A percentile compares a stretch with the other conserved stretches of the same genome.
phyloP scores from a whole-genome alignment of 371 early-diverging fungal species.

The Dipsacomyces acuminosporus region DNA sequence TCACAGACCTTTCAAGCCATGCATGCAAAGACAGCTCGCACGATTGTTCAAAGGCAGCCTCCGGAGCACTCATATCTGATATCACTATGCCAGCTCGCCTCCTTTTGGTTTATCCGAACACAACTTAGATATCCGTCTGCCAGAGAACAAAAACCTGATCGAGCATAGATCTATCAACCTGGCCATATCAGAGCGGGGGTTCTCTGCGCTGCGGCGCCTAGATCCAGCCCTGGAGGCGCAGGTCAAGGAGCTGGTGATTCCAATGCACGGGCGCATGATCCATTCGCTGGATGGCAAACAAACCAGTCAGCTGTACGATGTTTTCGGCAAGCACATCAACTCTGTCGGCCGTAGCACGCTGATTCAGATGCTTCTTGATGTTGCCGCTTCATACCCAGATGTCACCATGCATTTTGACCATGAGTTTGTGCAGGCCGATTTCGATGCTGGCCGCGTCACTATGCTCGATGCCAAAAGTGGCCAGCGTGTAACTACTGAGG shows the following conservation, averaged over 20 bases:
- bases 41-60: no score
- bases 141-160: slow-evolving; percentile 54
- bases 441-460: slow-evolving; percentile 43
- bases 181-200: slow-evolving; percentile 86
- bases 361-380: slow-evolving; percentile 71
- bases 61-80: no score
- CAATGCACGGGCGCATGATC: slow-evolving; percentile 93
- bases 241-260: slow-evolving; percentile 69
- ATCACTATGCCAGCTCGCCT: no score
- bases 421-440: slow-evolving; percentile 49
- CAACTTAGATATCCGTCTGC: slow-evolving; percentile 65
- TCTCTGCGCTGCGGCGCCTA: slow-evolving; percentile 72
- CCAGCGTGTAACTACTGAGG: slow-evolving; percentile 45
- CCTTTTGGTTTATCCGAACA: no score
- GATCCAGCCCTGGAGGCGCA: slow-evolving; percentile 60
- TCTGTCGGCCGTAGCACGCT: slow-evolving; percentile 84
- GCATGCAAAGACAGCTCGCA: no score
- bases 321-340: slow-evolving; percentile 88
- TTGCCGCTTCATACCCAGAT: slow-evolving; percentile 25
- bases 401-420: slow-evolving; percentile 53
- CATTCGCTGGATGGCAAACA: slow-evolving; percentile 70
- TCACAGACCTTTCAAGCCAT: no score
- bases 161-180: slow-evolving; percentile 82
- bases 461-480: slow-evolving; percentile 35
- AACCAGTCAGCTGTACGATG: slow-evolving; percentile 80